Percentiles rank a stretch among this genome's conserved stretches.
phyloP scores from a whole-genome alignment of 768 basidiomycete genomes.

The Rhizopogon sp. region DNA sequence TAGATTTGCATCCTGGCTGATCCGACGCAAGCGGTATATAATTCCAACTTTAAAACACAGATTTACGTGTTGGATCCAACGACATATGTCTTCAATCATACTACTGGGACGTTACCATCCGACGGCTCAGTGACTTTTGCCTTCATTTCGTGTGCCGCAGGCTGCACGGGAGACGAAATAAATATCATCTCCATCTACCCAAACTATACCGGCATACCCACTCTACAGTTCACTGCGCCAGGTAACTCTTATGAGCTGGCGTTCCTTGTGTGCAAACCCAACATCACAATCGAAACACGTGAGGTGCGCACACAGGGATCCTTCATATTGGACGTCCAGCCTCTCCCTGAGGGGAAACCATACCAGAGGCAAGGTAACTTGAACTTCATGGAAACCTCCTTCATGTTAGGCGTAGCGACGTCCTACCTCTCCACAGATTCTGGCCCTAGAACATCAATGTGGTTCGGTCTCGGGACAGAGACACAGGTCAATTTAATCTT shows the following conservation, averaged over 20 bases:
- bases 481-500: conserved; percentile 5
- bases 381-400: neutral
- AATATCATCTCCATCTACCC: neutral
- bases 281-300: conserved; percentile 16
- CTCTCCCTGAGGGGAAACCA: neutral
- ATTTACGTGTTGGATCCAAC: conserved; percentile 6
- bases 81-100: conserved; percentile 13
- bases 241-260: conserved; percentile 12
- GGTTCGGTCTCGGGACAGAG: neutral
- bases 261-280: conserved; percentile 20
- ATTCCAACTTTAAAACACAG: neutral
- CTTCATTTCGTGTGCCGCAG: conserved; percentile 8
- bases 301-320: conserved; percentile 14
- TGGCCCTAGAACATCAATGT: neutral
- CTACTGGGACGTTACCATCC: conserved; percentile 8
- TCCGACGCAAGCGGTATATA: neutral
- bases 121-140: conserved; percentile 17
- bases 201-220: conserved; percentile 2
- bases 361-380: conserved; percentile 5
- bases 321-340: conserved; percentile 13
- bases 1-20: neutral
- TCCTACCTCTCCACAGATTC: neutral
- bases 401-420: conserved; percentile 1
- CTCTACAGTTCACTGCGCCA: neutral
- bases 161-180: neutral